Base-by-base conservation (phyloP, 2,329 filamentous ascomycete species). In the Colletotrichum sp. region DNA sequence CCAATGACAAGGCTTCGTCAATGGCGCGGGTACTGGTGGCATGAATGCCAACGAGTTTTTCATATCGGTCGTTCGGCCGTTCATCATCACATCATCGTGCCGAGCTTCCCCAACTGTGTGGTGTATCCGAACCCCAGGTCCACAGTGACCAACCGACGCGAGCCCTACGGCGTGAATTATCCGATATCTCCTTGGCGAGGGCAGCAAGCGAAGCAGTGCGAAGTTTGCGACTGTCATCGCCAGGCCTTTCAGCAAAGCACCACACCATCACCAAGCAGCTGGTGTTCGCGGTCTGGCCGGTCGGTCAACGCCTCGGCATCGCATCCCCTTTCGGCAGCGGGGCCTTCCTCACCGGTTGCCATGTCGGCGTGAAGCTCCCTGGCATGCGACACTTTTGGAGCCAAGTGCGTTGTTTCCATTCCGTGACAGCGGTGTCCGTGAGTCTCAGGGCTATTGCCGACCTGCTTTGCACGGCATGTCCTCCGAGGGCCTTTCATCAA, bases 51-150 rank as follows among this genome's bases (percentile, higher is more conserved):
- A 4, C 62, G 22, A 7, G 26, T 22, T 28, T 48, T 18, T 18
- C 22, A n/a, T 16, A 24, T 12, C 52, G 32, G 10, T 16, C 8
- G 13, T 30, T 39, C 26, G 39, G 32, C 63, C 48, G 34, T 26
- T 52, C 59, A n/a, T 39, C 64, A 28, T 65, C 62, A 73, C 48
- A 63, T 60, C 36, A 60, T 44, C 70, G 73, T 68, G 64, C 73
- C 44, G 70, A 69, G 64, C 64, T 69, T 73, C 70, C 70, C 44
- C 59, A 75, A 64, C 16, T 22, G 59, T 64, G 44, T 60, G 32
- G 8, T 72, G 64, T 18, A 36, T 63, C 63, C 70, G 64, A 36
- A 28, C 55, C 62, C 68, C 62, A 48, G 48, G 52, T 36, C 44
- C 22, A 63, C 26, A 39, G 34, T 48, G n/a, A n/a, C n/a, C 34